Evolutionary conservation across 2,329 filamentous ascomycete genomes (phyloP).

Genomic region (Botrytis pseudocinerea): DNA sequence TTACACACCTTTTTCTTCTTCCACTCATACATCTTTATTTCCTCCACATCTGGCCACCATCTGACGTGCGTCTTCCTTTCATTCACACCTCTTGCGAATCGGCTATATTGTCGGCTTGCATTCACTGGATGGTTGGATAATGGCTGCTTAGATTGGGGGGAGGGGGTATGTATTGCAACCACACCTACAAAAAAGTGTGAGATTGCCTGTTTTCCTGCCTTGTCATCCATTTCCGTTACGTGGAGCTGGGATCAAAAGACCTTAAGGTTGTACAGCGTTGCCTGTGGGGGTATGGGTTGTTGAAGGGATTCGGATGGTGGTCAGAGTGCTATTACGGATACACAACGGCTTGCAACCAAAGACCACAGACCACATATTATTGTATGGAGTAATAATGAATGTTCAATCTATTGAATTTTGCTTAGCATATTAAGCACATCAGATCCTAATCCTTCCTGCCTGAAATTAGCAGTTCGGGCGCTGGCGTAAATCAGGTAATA

Average conservation of each 20-base stretch:
- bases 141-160: slow-evolving; percentile 4
- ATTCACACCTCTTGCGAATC: slow-evolving; percentile 8
- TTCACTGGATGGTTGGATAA: slow-evolving; percentile 4
- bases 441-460: background rate
- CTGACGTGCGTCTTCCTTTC: slow-evolving; percentile 12
- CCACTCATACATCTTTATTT: background rate
- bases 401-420: slow-evolving; percentile 11
- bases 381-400: slow-evolving; percentile 19
- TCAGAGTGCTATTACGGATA: slow-evolving; percentile 15
- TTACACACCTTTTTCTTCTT: slow-evolving; percentile 1
- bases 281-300: slow-evolving; percentile 9
- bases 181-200: slow-evolving; percentile 13
- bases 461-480: slow-evolving; percentile 14
- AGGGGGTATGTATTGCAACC: slow-evolving; percentile 1
- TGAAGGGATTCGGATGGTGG: background rate
- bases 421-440: slow-evolving; percentile 7
- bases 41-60: slow-evolving; percentile 11
- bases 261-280: slow-evolving; percentile 14
- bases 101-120: background rate
- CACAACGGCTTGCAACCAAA: slow-evolving; percentile 15
- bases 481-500: slow-evolving; percentile 7
- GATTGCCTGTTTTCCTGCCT: slow-evolving; percentile 15
- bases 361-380: slow-evolving; percentile 17
- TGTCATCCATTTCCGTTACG: slow-evolving; percentile 7
- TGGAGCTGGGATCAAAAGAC: slow-evolving; percentile 7